phyloP scores from a whole-genome alignment of 495 filamentous ascomycete genomes.

The Neurospora sp. region DNA sequence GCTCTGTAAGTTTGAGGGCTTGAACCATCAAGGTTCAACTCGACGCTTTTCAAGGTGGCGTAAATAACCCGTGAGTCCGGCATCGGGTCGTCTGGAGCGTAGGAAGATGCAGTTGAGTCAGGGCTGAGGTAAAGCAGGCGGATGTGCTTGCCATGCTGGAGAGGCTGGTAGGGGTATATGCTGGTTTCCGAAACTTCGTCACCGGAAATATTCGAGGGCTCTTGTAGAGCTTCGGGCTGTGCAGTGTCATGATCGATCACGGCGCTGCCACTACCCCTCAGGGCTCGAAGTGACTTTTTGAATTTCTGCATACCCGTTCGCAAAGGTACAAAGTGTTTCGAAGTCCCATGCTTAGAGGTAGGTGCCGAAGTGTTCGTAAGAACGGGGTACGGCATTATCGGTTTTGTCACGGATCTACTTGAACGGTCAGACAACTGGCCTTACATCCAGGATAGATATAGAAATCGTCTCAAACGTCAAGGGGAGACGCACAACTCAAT shows the following conservation, averaged over 20 bases:
- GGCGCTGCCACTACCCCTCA: no score
- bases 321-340: no score
- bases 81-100: neutral
- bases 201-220: neutral
- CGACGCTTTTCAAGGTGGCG: neutral
- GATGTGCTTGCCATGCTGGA: neutral
- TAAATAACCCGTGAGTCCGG: no score
- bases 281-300: no score
- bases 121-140: neutral
- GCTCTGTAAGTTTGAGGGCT: neutral
- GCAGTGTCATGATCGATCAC: no score
- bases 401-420: no score
- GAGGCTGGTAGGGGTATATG: neutral
- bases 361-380: no score
- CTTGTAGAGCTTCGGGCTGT: neutral
- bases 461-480: neutral
- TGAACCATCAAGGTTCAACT: neutral
- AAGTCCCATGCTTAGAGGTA: no score
- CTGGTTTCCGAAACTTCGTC: fast-evolving
- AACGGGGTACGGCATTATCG: no score
- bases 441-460: no score
- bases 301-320: no score
- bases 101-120: neutral
- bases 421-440: no score
- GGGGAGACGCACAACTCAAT: neutral